These are phyloP conservation scores for Eimeria praecox DNA, from an alignment of 169 alveolate genomes.

Conservation along the genomic window DNA sequence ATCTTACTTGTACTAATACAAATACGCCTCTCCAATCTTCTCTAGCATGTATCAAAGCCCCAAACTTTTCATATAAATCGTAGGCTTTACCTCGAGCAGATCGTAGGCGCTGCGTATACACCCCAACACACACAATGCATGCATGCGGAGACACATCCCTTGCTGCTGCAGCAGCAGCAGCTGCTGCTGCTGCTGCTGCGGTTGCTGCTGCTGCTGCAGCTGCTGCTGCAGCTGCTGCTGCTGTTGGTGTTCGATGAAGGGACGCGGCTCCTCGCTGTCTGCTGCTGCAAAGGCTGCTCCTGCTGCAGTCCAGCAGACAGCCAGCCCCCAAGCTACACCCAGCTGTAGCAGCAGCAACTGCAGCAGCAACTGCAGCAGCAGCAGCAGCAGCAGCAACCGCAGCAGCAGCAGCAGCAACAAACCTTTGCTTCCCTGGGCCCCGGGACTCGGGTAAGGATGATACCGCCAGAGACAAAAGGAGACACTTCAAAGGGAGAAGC, in stretches of 20 bases:
- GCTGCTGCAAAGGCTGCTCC: too few species aligned
- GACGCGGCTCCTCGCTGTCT: too few species aligned
- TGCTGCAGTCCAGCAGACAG: too few species aligned
- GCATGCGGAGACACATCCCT: neutral
- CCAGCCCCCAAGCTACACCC: too few species aligned
- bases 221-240: too few species aligned
- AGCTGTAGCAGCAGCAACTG: conserved; percentile 44
- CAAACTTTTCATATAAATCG: conserved; percentile 67
- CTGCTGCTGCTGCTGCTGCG: conserved; percentile 58
- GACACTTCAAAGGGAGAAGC: conserved; percentile 55
- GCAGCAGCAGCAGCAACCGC: conserved; percentile 38
- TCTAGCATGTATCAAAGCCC: conserved; percentile 29
- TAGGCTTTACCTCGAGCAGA: conserved; percentile 42
- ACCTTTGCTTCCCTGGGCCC: conserved; percentile 50
- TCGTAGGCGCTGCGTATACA: conserved; percentile 46
- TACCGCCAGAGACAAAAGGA: conserved; percentile 39
- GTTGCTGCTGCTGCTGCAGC: too few species aligned
- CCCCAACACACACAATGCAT: neutral
- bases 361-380: conserved; percentile 33
- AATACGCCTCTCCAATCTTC: conserved; percentile 68
- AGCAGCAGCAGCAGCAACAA: neutral
- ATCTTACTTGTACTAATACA: conserved; percentile 40
- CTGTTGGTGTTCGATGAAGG: too few species aligned
- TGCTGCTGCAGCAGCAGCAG: conserved; percentile 46
- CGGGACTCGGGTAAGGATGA: conserved; percentile 10